Base-by-base conservation (phyloP, 108 stramenopile species). In the Skeletonema marinoi region DNA sequence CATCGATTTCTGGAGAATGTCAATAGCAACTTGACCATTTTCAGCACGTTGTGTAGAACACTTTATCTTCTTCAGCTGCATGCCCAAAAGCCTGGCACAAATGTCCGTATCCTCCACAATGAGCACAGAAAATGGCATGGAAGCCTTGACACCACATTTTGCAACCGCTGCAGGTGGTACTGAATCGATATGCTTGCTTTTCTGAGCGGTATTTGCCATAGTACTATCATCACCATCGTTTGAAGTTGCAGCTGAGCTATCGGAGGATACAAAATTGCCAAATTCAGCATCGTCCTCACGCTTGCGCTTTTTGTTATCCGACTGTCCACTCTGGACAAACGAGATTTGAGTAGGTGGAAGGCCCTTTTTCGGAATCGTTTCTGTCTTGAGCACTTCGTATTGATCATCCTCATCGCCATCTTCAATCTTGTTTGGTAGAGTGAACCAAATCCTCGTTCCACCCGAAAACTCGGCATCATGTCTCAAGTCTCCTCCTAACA, bases 21-120 rank as follows among this genome's bases (percentile, higher is more conserved):
- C 86, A 11, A 87, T 61, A 16, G 84, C 84, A 56, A 74, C 66
- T 33, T 82, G 68, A 46, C 88, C 88, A 66, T 88, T 87, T 38
- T 78, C 74, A 31, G 86, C 86, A 3, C 68, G 63, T 32, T 73
- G 59, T 1, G 74, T 62, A 17, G 73, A 73, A 73, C 80, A 81
- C 30, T 81, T 71, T 46, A 80, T 42, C 60, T 70, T 64, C 38
- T 58, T 59, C 25, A 86, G 35, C 36, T 51, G 60, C 75, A 65
- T 77, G 29, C 54, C 25, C 14, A 84, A 60, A 30, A 88, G 36
- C 19, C 68, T 77, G 35, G 86, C 85, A 65, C 87, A 87, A 32
- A 84, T 80, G 9, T 81, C 80, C 33, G 70, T 86, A 74, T 88
- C 88, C 41, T 88, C 88, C 12, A 87, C 88, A 33, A 88, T 35